Conservation (phyloP, 1,284 basidiomycete genomes). For the Fomes fomentarius region DNA sequence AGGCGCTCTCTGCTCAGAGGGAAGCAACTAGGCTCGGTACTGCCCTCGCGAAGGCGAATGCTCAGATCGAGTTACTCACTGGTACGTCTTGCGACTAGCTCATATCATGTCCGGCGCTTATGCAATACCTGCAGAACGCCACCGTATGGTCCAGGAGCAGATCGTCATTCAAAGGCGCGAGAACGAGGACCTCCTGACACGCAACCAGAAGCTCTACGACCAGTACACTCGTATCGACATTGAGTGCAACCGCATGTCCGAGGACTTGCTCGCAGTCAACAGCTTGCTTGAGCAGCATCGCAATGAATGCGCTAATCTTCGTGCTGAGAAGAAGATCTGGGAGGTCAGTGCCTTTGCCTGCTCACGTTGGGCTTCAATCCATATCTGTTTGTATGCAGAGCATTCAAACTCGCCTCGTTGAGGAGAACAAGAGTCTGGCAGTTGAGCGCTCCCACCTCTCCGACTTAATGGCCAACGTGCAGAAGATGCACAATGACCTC, state of each 20-base stretch:
- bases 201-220: constrained; percentile 70
- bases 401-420: constrained; percentile 76
- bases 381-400: constrained; percentile 44
- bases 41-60: constrained; percentile 79
- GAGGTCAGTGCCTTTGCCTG: constrained; percentile 56
- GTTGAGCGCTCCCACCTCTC: constrained; percentile 84
- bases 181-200: constrained; percentile 60
- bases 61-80: constrained; percentile 73
- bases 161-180: constrained; percentile 58
- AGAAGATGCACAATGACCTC: constrained; percentile 87
- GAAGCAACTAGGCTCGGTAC: constrained; percentile 70
- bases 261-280: constrained; percentile 63
- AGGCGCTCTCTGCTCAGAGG: constrained; percentile 64
- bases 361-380: background rate
- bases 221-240: constrained; percentile 70
- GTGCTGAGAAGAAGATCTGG: constrained; percentile 92
- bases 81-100: constrained; percentile 46
- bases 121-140: constrained; percentile 53
- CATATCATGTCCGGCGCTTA: background rate
- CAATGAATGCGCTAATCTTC: constrained; percentile 83
- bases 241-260: constrained; percentile 62
- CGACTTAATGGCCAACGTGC: constrained; percentile 86
- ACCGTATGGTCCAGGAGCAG: constrained; percentile 68
- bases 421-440: constrained; percentile 82
- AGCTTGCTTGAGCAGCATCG: constrained; percentile 72